These are phyloP conservation scores for Fusarium sp. DNA, from an alignment of 2,329 filamentous ascomycete genomes.

Conservation along the genomic window DNA sequence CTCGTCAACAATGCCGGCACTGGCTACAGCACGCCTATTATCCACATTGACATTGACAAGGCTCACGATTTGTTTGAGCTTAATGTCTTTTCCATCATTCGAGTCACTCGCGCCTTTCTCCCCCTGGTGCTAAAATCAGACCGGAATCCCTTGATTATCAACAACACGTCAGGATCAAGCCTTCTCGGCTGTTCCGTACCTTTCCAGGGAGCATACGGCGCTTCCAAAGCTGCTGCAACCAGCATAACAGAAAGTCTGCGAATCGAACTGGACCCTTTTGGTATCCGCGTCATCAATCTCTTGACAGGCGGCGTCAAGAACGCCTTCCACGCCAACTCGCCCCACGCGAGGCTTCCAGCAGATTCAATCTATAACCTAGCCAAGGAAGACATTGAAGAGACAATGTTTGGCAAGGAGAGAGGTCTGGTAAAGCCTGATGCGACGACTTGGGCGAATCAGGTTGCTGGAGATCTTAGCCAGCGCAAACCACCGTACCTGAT, in stretches of 20 bases:
- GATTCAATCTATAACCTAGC: conserved; percentile 28
- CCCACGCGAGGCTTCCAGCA: background rate
- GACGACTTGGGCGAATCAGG: conserved; percentile 25
- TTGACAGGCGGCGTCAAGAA: conserved; percentile 39
- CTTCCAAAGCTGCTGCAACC: conserved; percentile 41
- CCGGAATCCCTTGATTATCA: conserved; percentile 21
- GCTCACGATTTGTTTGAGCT: conserved; percentile 36
- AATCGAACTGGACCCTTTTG: conserved; percentile 42
- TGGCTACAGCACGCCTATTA: conserved; percentile 38
- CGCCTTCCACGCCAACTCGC: conserved; percentile 16
- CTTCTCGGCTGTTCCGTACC: conserved; percentile 15
- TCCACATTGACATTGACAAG: conserved; percentile 34
- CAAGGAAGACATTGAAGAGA: conserved; percentile 22
- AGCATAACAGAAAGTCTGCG: conserved; percentile 40
- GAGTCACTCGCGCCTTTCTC: conserved; percentile 36
- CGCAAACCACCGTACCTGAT: conserved; percentile 23
- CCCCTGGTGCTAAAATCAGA: conserved; percentile 34
- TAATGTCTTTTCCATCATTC: conserved; percentile 41
- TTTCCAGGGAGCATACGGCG: conserved; percentile 42
- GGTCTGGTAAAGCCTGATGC: conserved; percentile 3
- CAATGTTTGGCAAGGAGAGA: conserved; percentile 7
- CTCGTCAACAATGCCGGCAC: conserved; percentile 46
- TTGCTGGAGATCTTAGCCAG: conserved; percentile 25
- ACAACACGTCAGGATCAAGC: conserved; percentile 30
- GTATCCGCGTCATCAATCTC: conserved; percentile 40